Conservation (phyloP, 2,329 filamentous ascomycete genomes). For the Diplodia sapinea region DNA sequence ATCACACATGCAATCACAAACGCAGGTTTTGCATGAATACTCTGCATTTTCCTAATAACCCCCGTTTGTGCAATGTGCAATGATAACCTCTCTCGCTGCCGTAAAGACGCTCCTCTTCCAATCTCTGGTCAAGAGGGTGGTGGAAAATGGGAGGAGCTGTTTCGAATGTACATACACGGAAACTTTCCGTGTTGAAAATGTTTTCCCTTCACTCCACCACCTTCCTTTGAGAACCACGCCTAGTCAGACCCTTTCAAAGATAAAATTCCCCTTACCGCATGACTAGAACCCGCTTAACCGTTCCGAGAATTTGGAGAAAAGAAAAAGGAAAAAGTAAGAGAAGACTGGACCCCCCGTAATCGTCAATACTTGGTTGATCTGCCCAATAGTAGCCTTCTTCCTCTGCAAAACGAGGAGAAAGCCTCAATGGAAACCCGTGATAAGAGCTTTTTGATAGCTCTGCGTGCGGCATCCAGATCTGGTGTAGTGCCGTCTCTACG, state of each 20-base stretch:
- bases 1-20: neutral
- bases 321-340: neutral
- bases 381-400: neutral
- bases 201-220: neutral
- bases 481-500: neutral
- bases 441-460: neutral
- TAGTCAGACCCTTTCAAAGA: neutral
- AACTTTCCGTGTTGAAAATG: neutral
- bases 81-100: neutral
- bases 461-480: neutral
- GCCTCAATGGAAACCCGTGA: neutral
- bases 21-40: neutral
- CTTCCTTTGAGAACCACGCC: neutral
- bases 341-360: neutral
- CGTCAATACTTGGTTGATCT: neutral
- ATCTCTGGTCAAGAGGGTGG: neutral
- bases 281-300: neutral
- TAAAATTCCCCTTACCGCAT: neutral
- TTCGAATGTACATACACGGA: neutral
- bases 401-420: neutral
- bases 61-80: neutral
- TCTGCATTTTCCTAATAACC: neutral
- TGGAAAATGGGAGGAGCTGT: neutral
- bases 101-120: neutral
- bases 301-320: neutral